Percentiles rank a stretch among this genome's conserved stretches.
Evolutionary conservation across 768 basidiomycete species (phyloP).

Genomic region (Candolleomyces efflorescens): DNA sequence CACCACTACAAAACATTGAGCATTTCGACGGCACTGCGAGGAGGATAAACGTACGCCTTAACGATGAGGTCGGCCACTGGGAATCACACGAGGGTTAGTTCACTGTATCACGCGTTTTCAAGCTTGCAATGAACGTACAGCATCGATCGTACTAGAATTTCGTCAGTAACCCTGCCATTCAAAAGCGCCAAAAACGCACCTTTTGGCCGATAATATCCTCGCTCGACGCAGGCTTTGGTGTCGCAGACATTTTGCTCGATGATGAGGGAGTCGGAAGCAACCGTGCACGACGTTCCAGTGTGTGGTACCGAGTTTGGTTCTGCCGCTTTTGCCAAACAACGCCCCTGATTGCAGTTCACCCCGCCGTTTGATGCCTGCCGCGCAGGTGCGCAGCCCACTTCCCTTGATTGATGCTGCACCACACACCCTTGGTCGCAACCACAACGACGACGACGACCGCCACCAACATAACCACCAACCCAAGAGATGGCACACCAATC

Average conservation of each 20-base stretch:
- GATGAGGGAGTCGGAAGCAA: slow-evolving; percentile 25
- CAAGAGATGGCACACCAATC: slow-evolving; percentile 74
- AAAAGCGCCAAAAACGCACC: slow-evolving; percentile 38
- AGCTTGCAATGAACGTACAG: slow-evolving; percentile 44
- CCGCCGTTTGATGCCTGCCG: not conserved
- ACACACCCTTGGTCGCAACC: not conserved
- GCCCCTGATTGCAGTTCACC: not conserved
- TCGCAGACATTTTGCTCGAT: slow-evolving; percentile 40
- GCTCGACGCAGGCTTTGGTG: slow-evolving; percentile 68
- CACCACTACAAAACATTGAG: slow-evolving; percentile 47
- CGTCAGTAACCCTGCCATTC: slow-evolving; percentile 12
- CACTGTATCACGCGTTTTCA: not conserved
- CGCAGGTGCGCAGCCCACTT: slow-evolving; percentile 13
- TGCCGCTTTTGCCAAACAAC: not conserved
- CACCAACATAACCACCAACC: too few species aligned
- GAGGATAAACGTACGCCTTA: slow-evolving; percentile 60
- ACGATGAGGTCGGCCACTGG: slow-evolving; percentile 50
- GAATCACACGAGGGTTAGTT: slow-evolving; percentile 8
- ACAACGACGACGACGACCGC: not conserved
- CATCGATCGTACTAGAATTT: slow-evolving; percentile 75
- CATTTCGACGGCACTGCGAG: not conserved
- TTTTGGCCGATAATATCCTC: slow-evolving; percentile 91
- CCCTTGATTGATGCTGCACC: not conserved
- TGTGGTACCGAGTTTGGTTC: not conserved
- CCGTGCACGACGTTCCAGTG: slow-evolving; percentile 17